These are phyloP conservation scores for Solioccasus polychromus DNA, from an alignment of 768 basidiomycete species.

Conservation along the genomic window DNA sequence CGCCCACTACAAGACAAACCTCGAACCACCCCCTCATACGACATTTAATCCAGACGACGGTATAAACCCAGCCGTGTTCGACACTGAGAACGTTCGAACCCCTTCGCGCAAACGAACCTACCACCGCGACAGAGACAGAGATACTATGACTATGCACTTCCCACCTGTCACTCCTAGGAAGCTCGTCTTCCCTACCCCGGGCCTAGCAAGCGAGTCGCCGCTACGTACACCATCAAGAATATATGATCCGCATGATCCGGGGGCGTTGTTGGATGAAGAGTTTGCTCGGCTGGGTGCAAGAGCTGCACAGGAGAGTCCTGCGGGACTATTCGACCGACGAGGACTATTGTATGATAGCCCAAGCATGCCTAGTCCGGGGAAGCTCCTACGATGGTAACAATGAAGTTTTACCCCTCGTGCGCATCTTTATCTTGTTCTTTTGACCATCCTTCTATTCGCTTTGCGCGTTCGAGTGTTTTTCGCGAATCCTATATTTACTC, in stretches of 20 bases:
- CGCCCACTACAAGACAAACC: constrained; percentile 64
- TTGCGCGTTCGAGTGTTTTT: not conserved
- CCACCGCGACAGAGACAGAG: constrained; percentile 28
- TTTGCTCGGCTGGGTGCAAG: constrained; percentile 49
- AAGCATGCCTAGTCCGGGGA: constrained; percentile 54
- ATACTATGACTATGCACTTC: constrained; percentile 16
- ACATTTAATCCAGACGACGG: constrained; percentile 25
- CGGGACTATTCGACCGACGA: constrained; percentile 60
- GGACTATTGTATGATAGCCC: constrained; percentile 73
- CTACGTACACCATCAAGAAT: constrained; percentile 51
- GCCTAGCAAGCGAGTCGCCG: constrained; percentile 35
- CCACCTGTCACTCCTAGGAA: constrained; percentile 46
- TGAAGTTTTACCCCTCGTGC: not conserved
- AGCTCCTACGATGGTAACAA: constrained; percentile 48
- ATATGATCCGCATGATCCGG: constrained; percentile 72
- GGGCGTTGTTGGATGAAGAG: constrained; percentile 68
- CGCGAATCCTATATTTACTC: not conserved
- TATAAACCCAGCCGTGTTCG: constrained; percentile 36
- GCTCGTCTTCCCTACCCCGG: constrained; percentile 32
- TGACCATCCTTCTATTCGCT: not conserved
- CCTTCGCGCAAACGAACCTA: constrained; percentile 43
- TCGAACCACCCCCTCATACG: constrained; percentile 57
- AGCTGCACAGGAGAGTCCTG: constrained; percentile 56
- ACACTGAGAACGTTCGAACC: constrained; percentile 40
- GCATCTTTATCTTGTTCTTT: too few species aligned